Conservation (phyloP, 768 basidiomycete species). For the Galerina marginata region DNA sequence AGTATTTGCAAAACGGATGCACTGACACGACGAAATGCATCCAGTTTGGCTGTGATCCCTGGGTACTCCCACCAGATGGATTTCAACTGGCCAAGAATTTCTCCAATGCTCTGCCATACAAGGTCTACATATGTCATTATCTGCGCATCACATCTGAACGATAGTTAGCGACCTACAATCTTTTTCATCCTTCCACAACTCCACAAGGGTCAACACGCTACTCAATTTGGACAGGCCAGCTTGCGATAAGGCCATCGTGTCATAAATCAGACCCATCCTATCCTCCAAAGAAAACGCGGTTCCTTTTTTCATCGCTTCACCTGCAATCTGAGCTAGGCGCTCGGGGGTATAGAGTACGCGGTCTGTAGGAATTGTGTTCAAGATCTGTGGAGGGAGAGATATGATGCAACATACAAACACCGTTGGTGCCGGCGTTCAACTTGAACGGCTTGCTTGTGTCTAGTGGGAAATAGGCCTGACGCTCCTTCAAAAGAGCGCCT, state of each 20-base stretch:
- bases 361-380: conserved; percentile 45
- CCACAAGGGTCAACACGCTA: conserved; percentile 74
- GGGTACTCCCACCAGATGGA: conserved; percentile 87
- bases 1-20: neutral
- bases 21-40: conserved; percentile 65
- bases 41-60: conserved; percentile 54
- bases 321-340: conserved; percentile 76
- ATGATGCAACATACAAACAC: conserved; percentile 65
- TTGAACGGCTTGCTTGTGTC: conserved; percentile 84
- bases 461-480: conserved; percentile 71
- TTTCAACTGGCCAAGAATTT: conserved; percentile 56
- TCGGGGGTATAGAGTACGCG: conserved; percentile 90
- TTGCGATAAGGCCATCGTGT: conserved; percentile 78
- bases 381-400: conserved; percentile 1
- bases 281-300: conserved; percentile 82
- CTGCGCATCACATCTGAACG: neutral
- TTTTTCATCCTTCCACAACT: conserved; percentile 71
- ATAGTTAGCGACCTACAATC: conserved; percentile 54
- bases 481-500: conserved; percentile 64
- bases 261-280: conserved; percentile 89
- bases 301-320: conserved; percentile 70
- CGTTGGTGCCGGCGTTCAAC: conserved; percentile 86
- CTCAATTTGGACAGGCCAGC: conserved; percentile 84
- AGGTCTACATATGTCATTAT: conserved; percentile 52
- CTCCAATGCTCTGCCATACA: conserved; percentile 77